These are phyloP conservation scores for Rachicladosporium sp. DNA, from an alignment of 2,329 filamentous ascomycete species.

Conservation along the genomic window DNA sequence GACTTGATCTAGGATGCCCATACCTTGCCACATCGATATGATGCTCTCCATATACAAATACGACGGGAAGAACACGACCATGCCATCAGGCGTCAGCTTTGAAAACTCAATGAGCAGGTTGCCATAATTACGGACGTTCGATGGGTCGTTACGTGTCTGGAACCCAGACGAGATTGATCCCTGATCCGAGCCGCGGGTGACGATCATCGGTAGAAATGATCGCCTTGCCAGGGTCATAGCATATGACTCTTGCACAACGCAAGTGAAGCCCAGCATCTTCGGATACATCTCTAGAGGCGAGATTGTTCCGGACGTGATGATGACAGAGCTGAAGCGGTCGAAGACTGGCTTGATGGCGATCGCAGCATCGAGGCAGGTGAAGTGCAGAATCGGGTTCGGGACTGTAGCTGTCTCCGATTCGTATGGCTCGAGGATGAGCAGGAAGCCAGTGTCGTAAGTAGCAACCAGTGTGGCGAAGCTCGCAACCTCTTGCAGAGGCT, in stretches of 20 bases:
- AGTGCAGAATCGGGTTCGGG: constrained; percentile 91
- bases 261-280: constrained; percentile 89
- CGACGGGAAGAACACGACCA: constrained; percentile 98
- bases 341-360: constrained; percentile 98
- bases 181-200: constrained; percentile 89
- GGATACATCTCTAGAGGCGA: constrained; percentile 98
- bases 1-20: constrained; percentile 93
- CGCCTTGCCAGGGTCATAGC: constrained; percentile 86
- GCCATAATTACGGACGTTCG: constrained; percentile 94
- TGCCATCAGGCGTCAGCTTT: constrained; percentile 87
- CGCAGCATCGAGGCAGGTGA: constrained; percentile 90
- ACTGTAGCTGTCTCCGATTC: constrained; percentile 93
- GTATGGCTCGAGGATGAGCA: constrained; percentile 92
- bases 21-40: constrained; percentile 98
- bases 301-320: constrained; percentile 95
- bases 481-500: constrained; percentile 90
- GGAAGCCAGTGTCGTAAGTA: constrained; percentile 92
- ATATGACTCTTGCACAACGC: constrained; percentile 94
- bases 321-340: constrained; percentile 92
- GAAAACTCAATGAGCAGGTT: constrained; percentile 88
- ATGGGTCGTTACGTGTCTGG: constrained; percentile 87
- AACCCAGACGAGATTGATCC: constrained; percentile 87
- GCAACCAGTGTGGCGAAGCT: constrained; percentile 93
- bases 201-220: constrained; percentile 97
- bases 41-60: constrained; percentile 99